A percentile compares a stretch with the other conserved stretches of the same genome.
Conservation (phyloP, 148 eudicot genomes). For the Mesembryanthemum crystallinum region DNA sequence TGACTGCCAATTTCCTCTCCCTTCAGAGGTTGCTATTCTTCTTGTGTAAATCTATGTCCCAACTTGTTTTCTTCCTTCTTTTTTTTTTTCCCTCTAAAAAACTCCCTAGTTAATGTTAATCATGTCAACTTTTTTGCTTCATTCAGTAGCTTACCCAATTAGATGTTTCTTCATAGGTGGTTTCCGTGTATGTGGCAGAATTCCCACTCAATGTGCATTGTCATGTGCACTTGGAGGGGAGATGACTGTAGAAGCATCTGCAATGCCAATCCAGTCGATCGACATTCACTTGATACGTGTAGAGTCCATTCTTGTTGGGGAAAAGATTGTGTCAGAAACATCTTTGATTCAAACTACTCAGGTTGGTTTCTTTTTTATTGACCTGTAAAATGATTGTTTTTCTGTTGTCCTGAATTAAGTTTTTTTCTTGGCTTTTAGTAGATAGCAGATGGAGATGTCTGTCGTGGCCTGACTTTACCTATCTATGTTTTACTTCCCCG, state of each 20-base stretch:
- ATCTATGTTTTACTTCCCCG: conserved; percentile 74
- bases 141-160: not conserved
- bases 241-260: conserved; percentile 69
- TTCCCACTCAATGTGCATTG: conserved; percentile 62
- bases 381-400: not conserved
- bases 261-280: conserved; percentile 62
- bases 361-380: conserved; percentile 24
- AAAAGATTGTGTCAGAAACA: conserved; percentile 57
- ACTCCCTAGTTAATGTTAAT: not conserved
- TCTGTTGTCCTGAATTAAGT: not conserved
- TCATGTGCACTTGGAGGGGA: conserved; percentile 60
- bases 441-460: conserved; percentile 89
- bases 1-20: not conserved
- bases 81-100: not conserved
- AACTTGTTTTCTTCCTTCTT: not conserved
- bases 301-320: conserved; percentile 73
- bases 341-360: conserved; percentile 70
- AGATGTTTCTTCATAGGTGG: conserved; percentile 43
- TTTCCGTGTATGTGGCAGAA: conserved; percentile 56
- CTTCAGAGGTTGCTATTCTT: not conserved
- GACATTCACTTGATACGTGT: conserved; percentile 73
- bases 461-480: conserved; percentile 54
- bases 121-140: not conserved
- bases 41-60: not conserved
- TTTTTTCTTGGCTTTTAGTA: conserved; percentile 21